These are phyloP conservation scores for Talaromyces rugulosus DNA, from an alignment of 2,329 filamentous ascomycete species.

Conservation along the genomic window DNA sequence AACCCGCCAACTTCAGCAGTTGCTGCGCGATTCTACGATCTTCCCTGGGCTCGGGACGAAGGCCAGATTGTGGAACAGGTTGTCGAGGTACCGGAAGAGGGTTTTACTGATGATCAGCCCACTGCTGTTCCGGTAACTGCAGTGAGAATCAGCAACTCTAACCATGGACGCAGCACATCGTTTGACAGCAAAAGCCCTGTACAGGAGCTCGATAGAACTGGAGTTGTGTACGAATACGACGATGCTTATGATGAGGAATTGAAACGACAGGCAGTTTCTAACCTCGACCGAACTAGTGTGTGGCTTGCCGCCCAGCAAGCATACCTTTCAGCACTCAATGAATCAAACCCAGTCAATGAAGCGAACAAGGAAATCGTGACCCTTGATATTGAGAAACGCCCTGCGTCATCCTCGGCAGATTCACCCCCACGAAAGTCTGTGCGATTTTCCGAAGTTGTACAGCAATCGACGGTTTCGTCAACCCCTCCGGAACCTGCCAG, in stretches of 20 bases:
- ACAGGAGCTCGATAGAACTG: slow-evolving; percentile 56
- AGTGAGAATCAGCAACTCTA: slow-evolving; percentile 42
- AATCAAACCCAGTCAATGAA: slow-evolving; percentile 52
- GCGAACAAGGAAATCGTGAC: slow-evolving; percentile 25
- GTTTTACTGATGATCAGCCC: slow-evolving; percentile 26
- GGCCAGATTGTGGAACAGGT: slow-evolving; percentile 61
- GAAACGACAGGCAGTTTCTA: slow-evolving; percentile 64
- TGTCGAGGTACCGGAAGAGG: slow-evolving; percentile 53
- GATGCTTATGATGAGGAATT: slow-evolving; percentile 71
- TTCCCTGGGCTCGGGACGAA: slow-evolving; percentile 63
- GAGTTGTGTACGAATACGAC: slow-evolving; percentile 68
- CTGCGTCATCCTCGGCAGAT: slow-evolving; percentile 19
- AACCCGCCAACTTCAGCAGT: slow-evolving; percentile 76
- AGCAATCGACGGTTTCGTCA: slow-evolving; percentile 32
- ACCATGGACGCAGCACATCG: slow-evolving; percentile 7
- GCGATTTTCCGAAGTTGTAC: slow-evolving; percentile 28
- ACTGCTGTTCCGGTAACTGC: slow-evolving; percentile 36
- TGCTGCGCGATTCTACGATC: slow-evolving; percentile 87
- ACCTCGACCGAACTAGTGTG: slow-evolving; percentile 76
- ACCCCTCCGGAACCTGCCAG: slow-evolving; percentile 39
- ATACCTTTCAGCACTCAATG: slow-evolving; percentile 65
- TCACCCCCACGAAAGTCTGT: slow-evolving; percentile 25
- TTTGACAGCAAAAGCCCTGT: slow-evolving; percentile 31
- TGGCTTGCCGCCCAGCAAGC: slow-evolving; percentile 81
- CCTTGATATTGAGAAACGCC: slow-evolving; percentile 16